These are phyloP conservation scores for Aspergillus ochraceoroseus DNA, from an alignment of 2,329 filamentous ascomycete genomes.

Conservation along the genomic window DNA sequence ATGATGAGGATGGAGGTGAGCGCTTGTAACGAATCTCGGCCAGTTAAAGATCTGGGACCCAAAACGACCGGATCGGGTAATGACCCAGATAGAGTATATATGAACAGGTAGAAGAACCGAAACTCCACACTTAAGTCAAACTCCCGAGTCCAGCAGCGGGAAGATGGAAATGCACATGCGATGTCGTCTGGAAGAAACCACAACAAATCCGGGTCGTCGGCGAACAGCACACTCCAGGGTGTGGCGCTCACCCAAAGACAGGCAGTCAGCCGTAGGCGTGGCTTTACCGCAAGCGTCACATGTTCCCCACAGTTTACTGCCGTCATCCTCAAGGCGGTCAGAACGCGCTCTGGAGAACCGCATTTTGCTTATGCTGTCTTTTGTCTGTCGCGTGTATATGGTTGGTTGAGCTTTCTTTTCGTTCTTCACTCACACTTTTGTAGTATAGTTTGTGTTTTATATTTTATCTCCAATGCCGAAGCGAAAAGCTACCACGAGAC, in stretches of 20 bases:
- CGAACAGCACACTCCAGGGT: too few species aligned
- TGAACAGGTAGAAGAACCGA: background rate
- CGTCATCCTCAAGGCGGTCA: constrained; percentile 9
- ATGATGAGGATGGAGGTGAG: too few species aligned
- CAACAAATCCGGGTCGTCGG: constrained; percentile 12
- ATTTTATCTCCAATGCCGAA: constrained; percentile 34
- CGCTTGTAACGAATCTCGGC: background rate
- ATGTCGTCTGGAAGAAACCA: constrained; percentile 2
- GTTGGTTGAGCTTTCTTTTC: background rate
- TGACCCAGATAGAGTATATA: background rate
- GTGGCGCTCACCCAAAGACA: constrained; percentile 22
- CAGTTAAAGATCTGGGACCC: background rate
- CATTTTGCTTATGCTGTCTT: constrained; percentile 1
- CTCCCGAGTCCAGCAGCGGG: constrained; percentile 12
- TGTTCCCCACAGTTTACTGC: too few species aligned
- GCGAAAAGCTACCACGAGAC: constrained; percentile 39
- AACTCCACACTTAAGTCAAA: background rate
- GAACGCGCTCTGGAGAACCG: background rate
- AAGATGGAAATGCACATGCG: constrained; percentile 7
- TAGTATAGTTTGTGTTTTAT: constrained; percentile 8
- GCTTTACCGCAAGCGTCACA: constrained; percentile 22
- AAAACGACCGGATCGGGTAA: background rate
- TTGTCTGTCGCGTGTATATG: constrained; percentile 5
- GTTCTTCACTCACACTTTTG: background rate
- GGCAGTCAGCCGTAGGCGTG: constrained; percentile 10